phyloP scores from a whole-genome alignment of 1,139 yeast species.

The Pichia sp. region DNA sequence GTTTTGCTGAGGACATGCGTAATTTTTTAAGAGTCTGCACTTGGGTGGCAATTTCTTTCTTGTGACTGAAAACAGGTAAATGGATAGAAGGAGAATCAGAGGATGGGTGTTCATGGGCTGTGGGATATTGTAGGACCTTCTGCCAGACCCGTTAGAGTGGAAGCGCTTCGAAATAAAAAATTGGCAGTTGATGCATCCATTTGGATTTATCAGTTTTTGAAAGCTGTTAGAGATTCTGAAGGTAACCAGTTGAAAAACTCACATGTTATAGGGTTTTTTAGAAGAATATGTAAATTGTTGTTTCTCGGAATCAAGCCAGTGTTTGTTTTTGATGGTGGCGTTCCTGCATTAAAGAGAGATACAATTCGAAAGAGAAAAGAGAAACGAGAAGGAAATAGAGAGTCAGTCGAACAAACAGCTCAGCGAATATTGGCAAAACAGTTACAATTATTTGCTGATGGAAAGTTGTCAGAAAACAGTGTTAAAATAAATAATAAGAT shows the following conservation, averaged over 20 bases:
- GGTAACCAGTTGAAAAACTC: constrained; percentile 76
- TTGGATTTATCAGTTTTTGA: constrained; percentile 95
- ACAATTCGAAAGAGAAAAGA: constrained; percentile 69
- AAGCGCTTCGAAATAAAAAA: constrained; percentile 65
- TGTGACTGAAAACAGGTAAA: not conserved
- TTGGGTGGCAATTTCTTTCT: not conserved
- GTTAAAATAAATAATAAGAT: not conserved
- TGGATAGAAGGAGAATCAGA: not conserved
- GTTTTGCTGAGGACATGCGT: not conserved
- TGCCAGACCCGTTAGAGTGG: constrained; percentile 84
- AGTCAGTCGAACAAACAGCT: constrained; percentile 69
- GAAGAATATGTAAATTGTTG: constrained; percentile 84
- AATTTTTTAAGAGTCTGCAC: not conserved
- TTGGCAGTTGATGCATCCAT: constrained; percentile 97
- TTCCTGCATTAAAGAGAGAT: constrained; percentile 73
- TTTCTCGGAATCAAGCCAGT: constrained; percentile 89
- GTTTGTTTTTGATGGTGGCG: constrained; percentile 97
- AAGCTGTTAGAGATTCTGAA: constrained; percentile 84
- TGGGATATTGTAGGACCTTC: constrained; percentile 93
- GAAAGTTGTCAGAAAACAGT: constrained; percentile 14
- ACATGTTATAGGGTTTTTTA: constrained; percentile 88
- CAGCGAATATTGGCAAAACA: constrained; percentile 75
- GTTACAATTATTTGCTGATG: constrained; percentile 53
- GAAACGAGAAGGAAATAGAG: constrained; percentile 67
- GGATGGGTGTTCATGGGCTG: constrained; percentile 92